Evolutionary conservation across 1,284 basidiomycete genomes (phyloP).

Genomic region (Boletus semigastroideus): DNA sequence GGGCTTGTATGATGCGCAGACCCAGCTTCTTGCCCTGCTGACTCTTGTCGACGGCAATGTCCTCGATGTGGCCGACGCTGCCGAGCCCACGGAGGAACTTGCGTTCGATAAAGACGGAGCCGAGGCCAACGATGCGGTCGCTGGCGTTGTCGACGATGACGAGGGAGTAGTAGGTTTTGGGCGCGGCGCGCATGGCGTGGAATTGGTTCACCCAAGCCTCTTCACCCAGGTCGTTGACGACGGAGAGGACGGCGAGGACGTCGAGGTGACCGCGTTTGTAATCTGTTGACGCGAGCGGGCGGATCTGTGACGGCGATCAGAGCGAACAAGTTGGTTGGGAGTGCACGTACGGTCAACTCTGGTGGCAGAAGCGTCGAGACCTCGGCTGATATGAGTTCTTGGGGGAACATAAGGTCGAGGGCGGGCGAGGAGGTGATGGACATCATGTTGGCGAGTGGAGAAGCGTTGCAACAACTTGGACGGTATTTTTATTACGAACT

Average conservation of each 20-base stretch:
- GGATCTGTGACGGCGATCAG: slow-evolving; percentile 54
- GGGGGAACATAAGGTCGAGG: slow-evolving; percentile 76
- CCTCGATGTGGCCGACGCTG: slow-evolving; percentile 92
- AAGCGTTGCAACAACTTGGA: neutral
- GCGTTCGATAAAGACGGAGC: slow-evolving; percentile 85
- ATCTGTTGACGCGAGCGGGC: slow-evolving; percentile 87
- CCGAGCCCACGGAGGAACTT: slow-evolving; percentile 88
- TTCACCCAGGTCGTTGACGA: slow-evolving; percentile 75
- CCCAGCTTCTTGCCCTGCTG: slow-evolving; percentile 93
- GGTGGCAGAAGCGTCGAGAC: slow-evolving; percentile 56
- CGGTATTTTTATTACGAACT: neutral
- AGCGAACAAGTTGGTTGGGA: neutral
- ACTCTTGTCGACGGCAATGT: slow-evolving; percentile 88
- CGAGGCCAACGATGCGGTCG: slow-evolving; percentile 84
- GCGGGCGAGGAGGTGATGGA: neutral
- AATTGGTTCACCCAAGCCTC: slow-evolving; percentile 71
- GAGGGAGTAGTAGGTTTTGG: slow-evolving; percentile 78
- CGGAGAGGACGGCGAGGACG: slow-evolving; percentile 80
- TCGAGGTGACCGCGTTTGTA: slow-evolving; percentile 81
- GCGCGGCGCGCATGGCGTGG: slow-evolving; percentile 51
- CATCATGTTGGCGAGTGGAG: neutral
- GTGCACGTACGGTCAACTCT: slow-evolving; percentile 39
- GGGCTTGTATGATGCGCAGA: slow-evolving; percentile 80
- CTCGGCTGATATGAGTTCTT: slow-evolving; percentile 62
- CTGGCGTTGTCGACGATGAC: slow-evolving; percentile 77